phyloP scores from a whole-genome alignment of 2,329 filamentous ascomycete genomes.

The Aspergillus tanneri region DNA sequence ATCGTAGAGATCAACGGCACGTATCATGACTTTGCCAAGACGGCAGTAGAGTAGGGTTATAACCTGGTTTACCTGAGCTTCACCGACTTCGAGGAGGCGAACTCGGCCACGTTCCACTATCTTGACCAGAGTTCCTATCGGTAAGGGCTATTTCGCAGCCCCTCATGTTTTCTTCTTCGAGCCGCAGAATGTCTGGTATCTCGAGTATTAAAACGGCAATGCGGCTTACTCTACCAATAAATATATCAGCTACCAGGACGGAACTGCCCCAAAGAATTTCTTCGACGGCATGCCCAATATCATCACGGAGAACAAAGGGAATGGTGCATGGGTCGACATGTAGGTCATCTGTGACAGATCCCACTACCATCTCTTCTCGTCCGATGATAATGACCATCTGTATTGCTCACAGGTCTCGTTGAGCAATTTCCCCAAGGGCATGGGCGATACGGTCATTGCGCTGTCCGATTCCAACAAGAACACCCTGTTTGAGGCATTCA shows the following conservation, averaged over 20 bases:
- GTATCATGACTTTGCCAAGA: constrained; percentile 12
- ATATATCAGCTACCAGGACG: constrained; percentile 4
- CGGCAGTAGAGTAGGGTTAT: constrained; percentile 5
- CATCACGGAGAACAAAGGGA: constrained; percentile 2
- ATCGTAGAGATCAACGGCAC: constrained; percentile 3
- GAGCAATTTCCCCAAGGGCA: constrained; percentile 3
- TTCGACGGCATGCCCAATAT: constrained; percentile 2
- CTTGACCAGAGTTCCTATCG: constrained; percentile 7
- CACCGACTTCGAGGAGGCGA: constrained; percentile 8
- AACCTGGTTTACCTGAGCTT: constrained; percentile 11
- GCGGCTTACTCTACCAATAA: constrained; percentile 9
- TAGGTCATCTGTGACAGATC: constrained; percentile 5
- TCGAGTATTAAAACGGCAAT: constrained; percentile 7
- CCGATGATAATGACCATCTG: constrained; percentile 8
- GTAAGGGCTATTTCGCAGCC: constrained; percentile 7
- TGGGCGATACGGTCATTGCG: constrained; percentile 7
- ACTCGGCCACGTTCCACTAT: constrained; percentile 7
- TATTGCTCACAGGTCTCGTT: constrained; percentile 4
- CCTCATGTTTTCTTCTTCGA: constrained; percentile 7
- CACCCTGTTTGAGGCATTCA: constrained; percentile 4
- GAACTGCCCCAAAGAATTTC: constrained; percentile 7
- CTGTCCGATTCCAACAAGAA: neutral
- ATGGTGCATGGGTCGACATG: constrained; percentile 7
- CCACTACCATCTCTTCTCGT: constrained; percentile 5
- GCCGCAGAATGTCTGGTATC: constrained; percentile 7